These are phyloP conservation scores for Carex kokanica DNA, from an alignment of 176 grass and related monocot species.

Conservation along the genomic window DNA sequence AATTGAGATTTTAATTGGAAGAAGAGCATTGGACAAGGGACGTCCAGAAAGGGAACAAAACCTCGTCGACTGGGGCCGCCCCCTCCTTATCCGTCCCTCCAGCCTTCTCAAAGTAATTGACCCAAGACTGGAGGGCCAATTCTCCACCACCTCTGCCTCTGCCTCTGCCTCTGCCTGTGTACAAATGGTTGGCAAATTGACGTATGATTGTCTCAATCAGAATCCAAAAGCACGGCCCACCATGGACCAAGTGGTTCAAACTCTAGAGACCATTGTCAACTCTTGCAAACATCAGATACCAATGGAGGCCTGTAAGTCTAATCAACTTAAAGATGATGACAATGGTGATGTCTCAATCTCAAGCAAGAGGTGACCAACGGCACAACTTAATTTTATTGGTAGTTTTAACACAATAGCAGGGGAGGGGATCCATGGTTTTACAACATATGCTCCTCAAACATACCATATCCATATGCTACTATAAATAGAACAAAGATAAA, in stretches of 20 bases:
- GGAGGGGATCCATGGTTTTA: not conserved
- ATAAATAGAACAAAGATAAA: too few relatives aligned
- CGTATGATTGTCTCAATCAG: slow-evolving; percentile 73
- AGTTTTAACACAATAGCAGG: slow-evolving; percentile 19
- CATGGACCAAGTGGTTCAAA: slow-evolving; percentile 49
- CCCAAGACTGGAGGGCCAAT: slow-evolving; percentile 38
- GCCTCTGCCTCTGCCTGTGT: too few relatives aligned
- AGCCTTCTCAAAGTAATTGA: slow-evolving; percentile 62
- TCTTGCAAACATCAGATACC: not conserved
- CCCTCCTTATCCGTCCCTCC: slow-evolving; percentile 50
- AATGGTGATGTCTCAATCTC: not conserved
- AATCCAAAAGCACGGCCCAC: slow-evolving; percentile 66
- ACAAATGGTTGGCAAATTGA: slow-evolving; percentile 47
- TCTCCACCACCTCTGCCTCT: not conserved
- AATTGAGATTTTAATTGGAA: slow-evolving; percentile 69
- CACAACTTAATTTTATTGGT: not conserved
- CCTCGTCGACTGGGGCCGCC: slow-evolving; percentile 74
- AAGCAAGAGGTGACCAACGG: not conserved
- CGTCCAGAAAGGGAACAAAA: slow-evolving; percentile 38
- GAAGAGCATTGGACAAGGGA: slow-evolving; percentile 52
- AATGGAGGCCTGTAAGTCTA: not conserved
- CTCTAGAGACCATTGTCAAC: slow-evolving; percentile 47
- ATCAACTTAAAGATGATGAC: slow-evolving; percentile 11
- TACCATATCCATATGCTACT: too few relatives aligned
- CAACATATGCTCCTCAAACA: too few relatives aligned